These are phyloP conservation scores for Marasmius fiardii DNA, from an alignment of 1,284 basidiomycete genomes.

Conservation along the genomic window DNA sequence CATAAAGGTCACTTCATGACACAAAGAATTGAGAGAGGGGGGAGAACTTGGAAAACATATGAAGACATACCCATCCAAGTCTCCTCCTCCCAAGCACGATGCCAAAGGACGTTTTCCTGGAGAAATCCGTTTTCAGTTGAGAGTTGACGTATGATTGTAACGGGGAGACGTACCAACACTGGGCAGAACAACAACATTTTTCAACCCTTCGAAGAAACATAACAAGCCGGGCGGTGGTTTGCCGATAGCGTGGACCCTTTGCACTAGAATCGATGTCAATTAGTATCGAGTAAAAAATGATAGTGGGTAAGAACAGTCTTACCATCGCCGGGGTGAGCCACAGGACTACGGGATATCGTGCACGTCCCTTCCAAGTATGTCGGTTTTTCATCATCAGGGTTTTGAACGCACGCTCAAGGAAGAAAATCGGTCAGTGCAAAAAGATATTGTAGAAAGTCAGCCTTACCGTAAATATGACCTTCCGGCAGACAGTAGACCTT, in stretches of 20 bases:
- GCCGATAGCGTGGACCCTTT: slow-evolving; percentile 69
- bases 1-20: slow-evolving; percentile 47
- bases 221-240: slow-evolving; percentile 54
- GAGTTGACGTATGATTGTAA: neutral
- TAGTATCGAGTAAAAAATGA: neutral
- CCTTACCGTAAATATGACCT: slow-evolving; percentile 59
- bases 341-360: slow-evolving; percentile 64
- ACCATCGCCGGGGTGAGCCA: slow-evolving; percentile 73
- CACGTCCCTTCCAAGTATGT: slow-evolving; percentile 53
- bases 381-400: slow-evolving; percentile 40
- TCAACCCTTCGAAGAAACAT: slow-evolving; percentile 60
- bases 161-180: slow-evolving; percentile 45
- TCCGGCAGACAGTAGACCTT: slow-evolving; percentile 52
- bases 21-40: neutral
- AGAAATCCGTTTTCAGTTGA: neutral
- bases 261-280: slow-evolving; percentile 38
- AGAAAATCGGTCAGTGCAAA: slow-evolving; percentile 13
- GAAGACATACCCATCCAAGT: slow-evolving; percentile 62
- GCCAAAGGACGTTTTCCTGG: slow-evolving; percentile 63
- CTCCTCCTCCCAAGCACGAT: slow-evolving; percentile 60
- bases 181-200: slow-evolving; percentile 73
- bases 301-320: slow-evolving; percentile 14
- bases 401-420: slow-evolving; percentile 53
- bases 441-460: neutral
- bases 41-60: neutral